Conservation (phyloP, 140 eudicot genomes). For the Senecio squalidus region DNA sequence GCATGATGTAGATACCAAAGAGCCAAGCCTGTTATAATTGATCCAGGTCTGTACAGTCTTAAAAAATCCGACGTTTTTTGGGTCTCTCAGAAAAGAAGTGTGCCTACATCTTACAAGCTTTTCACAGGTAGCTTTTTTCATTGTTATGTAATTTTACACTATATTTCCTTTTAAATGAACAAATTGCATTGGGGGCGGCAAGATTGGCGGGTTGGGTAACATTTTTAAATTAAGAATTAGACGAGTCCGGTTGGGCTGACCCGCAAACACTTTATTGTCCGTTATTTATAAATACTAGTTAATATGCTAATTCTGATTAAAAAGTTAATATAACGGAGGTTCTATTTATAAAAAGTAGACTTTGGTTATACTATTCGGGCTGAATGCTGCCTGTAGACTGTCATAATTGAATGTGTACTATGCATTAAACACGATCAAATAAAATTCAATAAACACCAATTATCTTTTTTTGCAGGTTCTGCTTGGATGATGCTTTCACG, state of each 20-base stretch:
- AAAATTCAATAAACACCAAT: background rate
- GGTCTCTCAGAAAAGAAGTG: constrained; percentile 55
- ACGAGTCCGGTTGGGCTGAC: too few species aligned
- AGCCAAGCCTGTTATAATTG: constrained; percentile 68
- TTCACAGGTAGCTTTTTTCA: constrained; percentile 47
- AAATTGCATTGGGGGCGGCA: too few species aligned
- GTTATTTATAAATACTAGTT: too few species aligned
- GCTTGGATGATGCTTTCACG: constrained; percentile 94
- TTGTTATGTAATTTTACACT: background rate
- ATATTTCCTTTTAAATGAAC: too few species aligned
- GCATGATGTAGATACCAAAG: constrained; percentile 42
- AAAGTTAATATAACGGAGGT: too few species aligned
- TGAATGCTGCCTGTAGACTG: background rate
- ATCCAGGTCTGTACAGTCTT: constrained; percentile 63
- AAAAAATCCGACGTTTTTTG: constrained; percentile 59
- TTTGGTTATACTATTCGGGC: background rate
- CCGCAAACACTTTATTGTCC: too few species aligned
- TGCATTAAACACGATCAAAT: background rate
- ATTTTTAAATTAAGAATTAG: too few species aligned
- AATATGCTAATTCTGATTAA: too few species aligned
- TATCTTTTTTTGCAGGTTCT: constrained; percentile 44
- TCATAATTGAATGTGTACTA: background rate
- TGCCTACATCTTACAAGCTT: constrained; percentile 75
- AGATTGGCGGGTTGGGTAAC: too few species aligned
- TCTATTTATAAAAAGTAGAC: too few species aligned